phyloP scores from a whole-genome alignment of 441 rosid genomes.

The Francoa sonchifolia region DNA sequence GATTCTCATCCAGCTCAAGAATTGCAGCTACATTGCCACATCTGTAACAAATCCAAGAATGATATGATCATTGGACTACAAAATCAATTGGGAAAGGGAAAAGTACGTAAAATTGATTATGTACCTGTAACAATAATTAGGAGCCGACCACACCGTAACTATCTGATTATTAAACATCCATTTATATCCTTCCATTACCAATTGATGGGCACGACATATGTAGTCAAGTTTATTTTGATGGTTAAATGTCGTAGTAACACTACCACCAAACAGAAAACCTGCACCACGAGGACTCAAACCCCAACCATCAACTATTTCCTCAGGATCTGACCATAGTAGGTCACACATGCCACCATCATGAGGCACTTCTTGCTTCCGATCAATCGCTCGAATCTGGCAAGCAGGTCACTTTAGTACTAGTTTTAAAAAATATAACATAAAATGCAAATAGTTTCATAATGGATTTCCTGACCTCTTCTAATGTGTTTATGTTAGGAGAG shows the following conservation, averaged over 20 bases:
- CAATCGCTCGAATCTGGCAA: slow-evolving; percentile 68
- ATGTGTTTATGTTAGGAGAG: slow-evolving; percentile 89
- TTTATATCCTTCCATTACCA: slow-evolving; percentile 18
- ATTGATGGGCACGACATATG: slow-evolving; percentile 15
- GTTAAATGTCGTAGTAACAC: slow-evolving; percentile 11
- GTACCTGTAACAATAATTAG: too few species aligned
- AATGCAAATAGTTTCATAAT: not conserved
- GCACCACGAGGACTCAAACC: slow-evolving; percentile 7
- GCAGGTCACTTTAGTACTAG: not conserved
- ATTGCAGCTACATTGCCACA: not conserved
- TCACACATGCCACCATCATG: slow-evolving; percentile 99
- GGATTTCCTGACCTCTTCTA: slow-evolving; percentile 87
- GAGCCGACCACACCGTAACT: too few species aligned
- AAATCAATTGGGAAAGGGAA: too few species aligned
- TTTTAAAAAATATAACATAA: not conserved
- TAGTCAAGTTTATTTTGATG: slow-evolving; percentile 10
- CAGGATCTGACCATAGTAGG: slow-evolving; percentile 99
- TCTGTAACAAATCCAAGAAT: not conserved
- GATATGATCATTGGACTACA: too few species aligned
- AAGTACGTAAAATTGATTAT: not conserved
- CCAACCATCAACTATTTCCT: slow-evolving; percentile 59
- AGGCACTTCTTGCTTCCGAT: slow-evolving; percentile 94
- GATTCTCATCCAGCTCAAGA: not conserved
- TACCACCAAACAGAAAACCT: slow-evolving; percentile 9
- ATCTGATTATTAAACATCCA: too few species aligned